phyloP scores from a whole-genome alignment of 495 filamentous ascomycete species.

The Penicillium herquei region DNA sequence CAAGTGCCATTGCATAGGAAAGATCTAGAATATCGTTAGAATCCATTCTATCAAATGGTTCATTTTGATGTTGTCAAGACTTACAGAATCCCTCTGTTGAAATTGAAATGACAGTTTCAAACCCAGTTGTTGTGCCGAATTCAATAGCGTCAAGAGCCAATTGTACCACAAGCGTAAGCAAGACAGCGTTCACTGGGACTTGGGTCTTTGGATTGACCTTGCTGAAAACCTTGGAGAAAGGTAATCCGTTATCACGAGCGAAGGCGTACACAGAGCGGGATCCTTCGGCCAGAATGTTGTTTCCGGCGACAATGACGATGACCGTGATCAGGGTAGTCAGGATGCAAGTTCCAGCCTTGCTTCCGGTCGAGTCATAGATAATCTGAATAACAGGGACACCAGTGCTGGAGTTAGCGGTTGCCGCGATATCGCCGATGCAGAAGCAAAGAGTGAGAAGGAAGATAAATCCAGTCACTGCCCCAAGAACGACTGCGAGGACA shows the following conservation, averaged over 20 bases:
- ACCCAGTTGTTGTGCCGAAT: slow-evolving; percentile 56
- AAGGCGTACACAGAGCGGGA: slow-evolving; percentile 47
- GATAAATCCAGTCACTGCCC: slow-evolving; percentile 48
- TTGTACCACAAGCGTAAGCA: slow-evolving; percentile 50
- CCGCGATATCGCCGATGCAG: slow-evolving; percentile 46
- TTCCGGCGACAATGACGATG: slow-evolving; percentile 40
- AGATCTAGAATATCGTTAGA: slow-evolving; percentile 40
- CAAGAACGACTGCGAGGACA: slow-evolving; percentile 51
- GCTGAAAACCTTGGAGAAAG: slow-evolving; percentile 43
- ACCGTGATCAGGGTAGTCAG: slow-evolving; percentile 41
- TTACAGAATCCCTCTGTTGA: slow-evolving; percentile 58
- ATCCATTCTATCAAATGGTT: neutral
- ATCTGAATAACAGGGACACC: slow-evolving; percentile 51
- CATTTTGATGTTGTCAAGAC: slow-evolving; percentile 4
- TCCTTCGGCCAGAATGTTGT: slow-evolving; percentile 44
- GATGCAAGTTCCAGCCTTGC: slow-evolving; percentile 38
- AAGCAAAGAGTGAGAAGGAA: slow-evolving; percentile 50
- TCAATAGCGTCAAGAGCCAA: slow-evolving; percentile 56
- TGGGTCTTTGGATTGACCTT: slow-evolving; percentile 37
- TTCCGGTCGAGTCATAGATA: slow-evolving; percentile 47
- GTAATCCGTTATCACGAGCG: slow-evolving; percentile 47
- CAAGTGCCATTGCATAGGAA: slow-evolving; percentile 57
- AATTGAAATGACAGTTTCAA: slow-evolving; percentile 57
- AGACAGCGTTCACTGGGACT: slow-evolving; percentile 50
- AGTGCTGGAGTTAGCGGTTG: slow-evolving; percentile 38